Evolutionary conservation across 2,329 filamentous ascomycete species (phyloP), one percentile per base, ranked within the genome.

Genomic region (Trichoderma harzianum): DNA sequence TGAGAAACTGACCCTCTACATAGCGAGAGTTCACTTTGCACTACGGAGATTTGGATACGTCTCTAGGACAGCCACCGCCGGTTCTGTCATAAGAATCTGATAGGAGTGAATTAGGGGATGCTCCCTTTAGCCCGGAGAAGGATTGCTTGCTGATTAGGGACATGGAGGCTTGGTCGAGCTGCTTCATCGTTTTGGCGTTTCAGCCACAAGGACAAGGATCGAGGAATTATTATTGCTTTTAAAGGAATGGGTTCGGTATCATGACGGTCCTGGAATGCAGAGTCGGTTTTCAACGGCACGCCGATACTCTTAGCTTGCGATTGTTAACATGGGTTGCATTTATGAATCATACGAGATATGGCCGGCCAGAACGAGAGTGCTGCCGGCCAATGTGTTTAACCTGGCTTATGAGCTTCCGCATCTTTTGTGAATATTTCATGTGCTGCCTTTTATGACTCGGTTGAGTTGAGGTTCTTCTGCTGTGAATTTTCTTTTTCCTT

Each of bases 21-120:
- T 57, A 91, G 89, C 83, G 88, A 69, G 89, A 90, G 76, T 84
- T 91, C 72, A 87, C 87, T 8, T 80, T 91, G 60, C 84, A 89
- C 75, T 91, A 91, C 72, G 85, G 85, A 57, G 89, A 91, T 72
- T 80, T 91, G 72, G 89, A 91, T 78, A 87, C 86, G 72, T 81
- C 81, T 10, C 73, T 82, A 69, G 79, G 76, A 65, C 79, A 82
- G 73, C 75, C 77, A 24, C 77, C 77, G 53, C 77, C 80, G 34
- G 75, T 78, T 28, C 74, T 77, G 58, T 75, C 78, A 64, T 80
- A 75, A 76, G 58, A 5, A 36, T 5, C 7, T 62, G 14, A 51
- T 71, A 55, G 55, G 69, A 67, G 57, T 58, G 66, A 61, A 63
- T 7, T 30, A 7, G 24, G 67, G 67, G 53, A 53, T 53, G 43